A percentile compares a stretch with the other conserved stretches of the same genome.
These are phyloP conservation scores for Apostasia ramifera DNA, from an alignment of 106 monocot species.

Conservation along the genomic window DNA sequence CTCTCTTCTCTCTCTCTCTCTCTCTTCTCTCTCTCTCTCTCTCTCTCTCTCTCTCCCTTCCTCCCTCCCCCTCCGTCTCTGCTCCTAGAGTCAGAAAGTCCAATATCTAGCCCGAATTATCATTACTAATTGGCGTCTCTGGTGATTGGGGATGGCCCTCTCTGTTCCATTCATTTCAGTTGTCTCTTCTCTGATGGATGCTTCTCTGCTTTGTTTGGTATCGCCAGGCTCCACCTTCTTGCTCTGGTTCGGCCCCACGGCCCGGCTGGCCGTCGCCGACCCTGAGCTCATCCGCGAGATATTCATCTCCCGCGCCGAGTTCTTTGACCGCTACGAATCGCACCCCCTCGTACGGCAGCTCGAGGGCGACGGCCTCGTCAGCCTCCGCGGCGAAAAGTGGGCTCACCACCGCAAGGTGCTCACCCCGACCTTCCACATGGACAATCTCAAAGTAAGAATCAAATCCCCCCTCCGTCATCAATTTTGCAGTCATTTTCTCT, in stretches of 20 bases:
- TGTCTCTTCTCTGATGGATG: neutral
- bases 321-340: slow-evolving; percentile 84
- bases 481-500: neutral
- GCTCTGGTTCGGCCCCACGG: slow-evolving; percentile 83
- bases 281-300: slow-evolving; percentile 89
- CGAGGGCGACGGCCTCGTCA: slow-evolving; percentile 78
- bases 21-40: neutral
- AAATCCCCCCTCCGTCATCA: neutral
- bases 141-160: slow-evolving; percentile 1
- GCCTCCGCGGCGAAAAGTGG: slow-evolving; percentile 83
- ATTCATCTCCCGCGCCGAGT: slow-evolving; percentile 54
- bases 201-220: slow-evolving; percentile 6
- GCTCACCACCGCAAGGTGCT: slow-evolving; percentile 72
- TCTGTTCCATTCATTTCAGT: neutral
- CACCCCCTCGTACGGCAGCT: slow-evolving; percentile 82
- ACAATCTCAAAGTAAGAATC: slow-evolving; percentile 62
- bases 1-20: too few species aligned
- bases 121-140: neutral
- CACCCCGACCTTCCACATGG: slow-evolving; percentile 77
- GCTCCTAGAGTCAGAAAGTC: neutral
- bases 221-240: slow-evolving; percentile 72
- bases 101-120: neutral
- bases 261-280: slow-evolving; percentile 63
- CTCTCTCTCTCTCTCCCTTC: too few species aligned
- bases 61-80: neutral